Evolutionary conservation across 176 grass and related monocot genomes (phyloP), one percentile per base, ranked within the genome.

Genomic region (Carex kokanica): DNA sequence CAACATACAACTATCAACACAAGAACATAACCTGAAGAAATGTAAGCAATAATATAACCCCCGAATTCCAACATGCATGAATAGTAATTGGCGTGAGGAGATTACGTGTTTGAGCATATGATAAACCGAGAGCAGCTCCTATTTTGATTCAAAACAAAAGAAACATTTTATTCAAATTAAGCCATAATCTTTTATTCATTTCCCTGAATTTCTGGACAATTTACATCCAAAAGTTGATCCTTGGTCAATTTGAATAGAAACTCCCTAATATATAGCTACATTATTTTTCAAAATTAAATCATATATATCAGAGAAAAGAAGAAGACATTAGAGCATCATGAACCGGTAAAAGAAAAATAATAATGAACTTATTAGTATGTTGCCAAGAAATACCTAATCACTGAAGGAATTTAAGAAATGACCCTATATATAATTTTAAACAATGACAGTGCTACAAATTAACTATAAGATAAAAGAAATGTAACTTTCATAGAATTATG

Each of bases 21-120:
- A 83, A 31, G 10, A 51, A 10, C 53, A 80, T 27, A 41, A 93
- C 93, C 96, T 92, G 96, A 88, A 99, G 96, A 89, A 99, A 88
- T 66, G 93, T 99, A 59, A 99, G 89, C 85, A 99, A 86, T 51
- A 95, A 66, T 74, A 99, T 95, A 29, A 99, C 88, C 36, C 89
- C 96, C 0, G 91, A 93, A 85, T 99, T 99, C 96, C 96, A 95
- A 84, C 93, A 86, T 72, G 96, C 93, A 51, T 99, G 96, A 80
- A 93, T 92, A 38, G 88, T 92, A 86, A 99, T 93, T 41, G 96
- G 91, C 56, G 96, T 88, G 57, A 99, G 84, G 82, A 95, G 91
- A 90, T 95, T 95, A 17, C 72, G 91, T 73, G 96, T 99, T 90
- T 99, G 96, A 90, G 92, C 89, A 84, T 99, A 99, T 29, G 96